Base-by-base conservation (phyloP, 1,284 basidiomycete genomes). In the Baeospora myosura region DNA sequence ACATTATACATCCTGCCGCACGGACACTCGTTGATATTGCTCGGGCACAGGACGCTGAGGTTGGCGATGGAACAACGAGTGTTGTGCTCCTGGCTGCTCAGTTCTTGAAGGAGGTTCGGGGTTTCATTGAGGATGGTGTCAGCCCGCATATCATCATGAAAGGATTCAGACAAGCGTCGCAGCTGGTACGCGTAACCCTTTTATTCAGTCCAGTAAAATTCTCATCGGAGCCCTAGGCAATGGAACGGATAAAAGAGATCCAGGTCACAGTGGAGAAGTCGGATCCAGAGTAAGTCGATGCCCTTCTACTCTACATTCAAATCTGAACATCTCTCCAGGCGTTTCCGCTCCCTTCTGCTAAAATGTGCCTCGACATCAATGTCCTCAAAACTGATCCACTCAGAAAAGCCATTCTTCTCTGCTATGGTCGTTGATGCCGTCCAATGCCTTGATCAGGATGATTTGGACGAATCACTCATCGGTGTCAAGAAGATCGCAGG, bases 401-500 rank as follows among this genome's bases (percentile, higher is more conserved):
- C 92, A 29, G 93, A 98, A 69, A 97, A 96, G 58, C 94, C 95
- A 3, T 99, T 98, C 72, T 99, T 99, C 72, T 88, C 93, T 23
- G 82, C 89, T 52, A 98, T 99, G 94, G 96, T 97, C 43, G 96
- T 99, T 36, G 90, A 98, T 58, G 93, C 96, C 30, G 93, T 99
- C 33, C 77, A 84, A 50, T 90, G 81, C 45, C 73, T 99, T 34
- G 93, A 99, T 67, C 92, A 90, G 58, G 76, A 88, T 36, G 93
- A 97, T 57, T 75, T 98, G 37, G 92, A 99, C 63, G 93, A 98
- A 61, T 90, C 86, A 17, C 76, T 98, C 52, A 98, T 99, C 54
- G 96, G 96, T 21, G 88, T 98, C 54, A 99, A 99, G 71, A 98
- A 98, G 71, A 88, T 99, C 37, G 82, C 96, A n/a, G 96, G 96